Evolutionary conservation across 805 yeast species (phyloP).

Genomic region (Cyberlindnera xishuangbannaensis): DNA sequence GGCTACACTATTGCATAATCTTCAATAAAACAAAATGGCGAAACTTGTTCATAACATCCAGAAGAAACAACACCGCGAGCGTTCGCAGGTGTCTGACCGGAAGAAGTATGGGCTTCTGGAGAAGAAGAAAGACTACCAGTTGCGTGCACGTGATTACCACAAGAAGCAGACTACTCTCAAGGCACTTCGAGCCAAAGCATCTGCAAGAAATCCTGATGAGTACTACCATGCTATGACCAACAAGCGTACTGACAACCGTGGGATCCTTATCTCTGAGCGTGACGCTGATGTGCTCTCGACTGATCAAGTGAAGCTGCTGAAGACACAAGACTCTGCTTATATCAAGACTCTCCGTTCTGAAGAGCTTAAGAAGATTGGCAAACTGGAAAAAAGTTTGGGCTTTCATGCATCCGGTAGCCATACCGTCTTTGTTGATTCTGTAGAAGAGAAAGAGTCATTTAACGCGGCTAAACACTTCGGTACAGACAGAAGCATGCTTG

Average conservation of each 20-base stretch:
- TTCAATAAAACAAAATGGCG: slow-evolving; percentile 42
- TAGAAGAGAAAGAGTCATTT: slow-evolving; percentile 49
- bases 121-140: slow-evolving; percentile 81
- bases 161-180: slow-evolving; percentile 56
- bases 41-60: slow-evolving; percentile 84
- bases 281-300: slow-evolving; percentile 53
- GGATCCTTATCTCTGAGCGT: slow-evolving; percentile 62
- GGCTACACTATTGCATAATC: neutral
- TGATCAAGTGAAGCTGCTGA: slow-evolving; percentile 77
- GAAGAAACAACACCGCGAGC: slow-evolving; percentile 93
- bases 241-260: slow-evolving; percentile 60
- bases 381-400: slow-evolving; percentile 36
- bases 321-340: slow-evolving; percentile 88
- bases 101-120: slow-evolving; percentile 79
- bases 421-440: slow-evolving; percentile 75
- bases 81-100: slow-evolving; percentile 79
- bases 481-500: slow-evolving; percentile 60
- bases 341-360: slow-evolving; percentile 68
- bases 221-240: slow-evolving; percentile 91
- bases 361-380: slow-evolving; percentile 61
- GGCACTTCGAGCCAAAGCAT: slow-evolving; percentile 66
- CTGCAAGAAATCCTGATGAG: slow-evolving; percentile 84
- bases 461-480: slow-evolving; percentile 61
- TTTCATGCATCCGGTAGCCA: slow-evolving; percentile 67
- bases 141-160: slow-evolving; percentile 64